Evolutionary conservation across 139 green algal genomes (phyloP).

Genomic region (Coccomyxa sp.): DNA sequence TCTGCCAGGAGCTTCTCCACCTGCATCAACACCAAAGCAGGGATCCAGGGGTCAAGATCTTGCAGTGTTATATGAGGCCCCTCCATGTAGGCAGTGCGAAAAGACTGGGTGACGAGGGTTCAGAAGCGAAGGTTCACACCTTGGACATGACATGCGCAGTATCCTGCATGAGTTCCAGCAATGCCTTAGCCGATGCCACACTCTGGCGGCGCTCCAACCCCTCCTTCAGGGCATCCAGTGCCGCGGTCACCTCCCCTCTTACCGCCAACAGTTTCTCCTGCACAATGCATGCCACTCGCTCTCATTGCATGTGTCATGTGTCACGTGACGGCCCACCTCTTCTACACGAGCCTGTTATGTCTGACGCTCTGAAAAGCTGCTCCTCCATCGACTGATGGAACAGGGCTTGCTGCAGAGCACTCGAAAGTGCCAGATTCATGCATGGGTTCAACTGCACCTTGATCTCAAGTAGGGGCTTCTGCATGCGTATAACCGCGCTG

Average conservation of each 20-base stretch:
- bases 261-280: slow-evolving; percentile 28
- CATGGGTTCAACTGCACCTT: slow-evolving; percentile 24
- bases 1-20: slow-evolving; percentile 92
- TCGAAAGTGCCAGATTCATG: too few relatives aligned
- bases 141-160: slow-evolving; percentile 79
- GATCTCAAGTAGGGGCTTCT: slow-evolving; percentile 69
- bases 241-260: slow-evolving; percentile 39
- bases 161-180: slow-evolving; percentile 85
- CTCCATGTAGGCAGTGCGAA: neutral
- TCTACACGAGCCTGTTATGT: too few relatives aligned
- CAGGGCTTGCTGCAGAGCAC: too few relatives aligned
- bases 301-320: neutral
- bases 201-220: slow-evolving; percentile 65
- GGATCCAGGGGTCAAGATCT: neutral
- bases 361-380: too few relatives aligned
- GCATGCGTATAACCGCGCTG: slow-evolving; percentile 77
- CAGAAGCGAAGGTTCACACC: slow-evolving; percentile 22
- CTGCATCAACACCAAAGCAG: slow-evolving; percentile 20
- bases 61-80: neutral
- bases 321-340: too few relatives aligned
- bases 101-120: neutral
- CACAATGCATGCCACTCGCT: neutral
- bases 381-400: too few relatives aligned
- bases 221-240: slow-evolving; percentile 58
- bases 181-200: slow-evolving; percentile 55